Evolutionary conservation across 108 stramenopile species (phyloP).

Genomic region (Schizochytrium sp.): DNA sequence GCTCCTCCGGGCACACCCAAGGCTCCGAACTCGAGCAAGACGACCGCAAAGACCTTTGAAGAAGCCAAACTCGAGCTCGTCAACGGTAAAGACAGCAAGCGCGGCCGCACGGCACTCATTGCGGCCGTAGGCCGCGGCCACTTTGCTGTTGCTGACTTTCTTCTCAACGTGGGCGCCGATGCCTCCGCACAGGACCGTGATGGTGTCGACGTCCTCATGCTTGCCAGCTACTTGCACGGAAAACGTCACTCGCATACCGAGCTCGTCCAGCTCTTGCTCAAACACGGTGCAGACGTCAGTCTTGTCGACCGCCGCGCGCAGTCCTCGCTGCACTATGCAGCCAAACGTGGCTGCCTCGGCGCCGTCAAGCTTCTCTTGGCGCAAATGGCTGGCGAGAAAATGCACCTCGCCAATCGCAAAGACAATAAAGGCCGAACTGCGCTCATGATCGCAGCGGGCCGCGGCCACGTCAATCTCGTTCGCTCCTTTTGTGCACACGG

Average conservation of each 20-base stretch:
- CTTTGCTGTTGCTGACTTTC: not conserved
- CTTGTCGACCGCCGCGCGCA: not conserved
- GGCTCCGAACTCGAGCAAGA: not conserved
- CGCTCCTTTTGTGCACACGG: not conserved
- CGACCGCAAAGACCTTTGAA: not conserved
- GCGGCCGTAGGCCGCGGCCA: not conserved
- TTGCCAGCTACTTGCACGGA: not conserved
- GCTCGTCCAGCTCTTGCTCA: not conserved
- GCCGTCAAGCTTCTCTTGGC: not conserved
- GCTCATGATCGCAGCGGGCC: not conserved
- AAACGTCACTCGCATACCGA: not conserved
- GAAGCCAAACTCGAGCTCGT: slow-evolving; percentile 16
- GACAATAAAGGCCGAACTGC: not conserved
- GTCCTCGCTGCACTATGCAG: not conserved
- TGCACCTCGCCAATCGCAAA: not conserved
- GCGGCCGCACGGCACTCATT: not conserved
- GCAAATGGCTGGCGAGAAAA: not conserved
- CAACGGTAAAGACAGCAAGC: not conserved
- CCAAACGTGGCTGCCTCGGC: not conserved
- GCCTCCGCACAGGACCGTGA: not conserved
- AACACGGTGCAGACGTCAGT: not conserved
- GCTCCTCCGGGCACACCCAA: not conserved
- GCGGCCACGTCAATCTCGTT: not conserved
- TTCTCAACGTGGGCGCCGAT: not conserved
- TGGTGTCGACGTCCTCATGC: not conserved